phyloP scores from a whole-genome alignment of 176 grass and related monocot species.

The Bromus sterilis region DNA sequence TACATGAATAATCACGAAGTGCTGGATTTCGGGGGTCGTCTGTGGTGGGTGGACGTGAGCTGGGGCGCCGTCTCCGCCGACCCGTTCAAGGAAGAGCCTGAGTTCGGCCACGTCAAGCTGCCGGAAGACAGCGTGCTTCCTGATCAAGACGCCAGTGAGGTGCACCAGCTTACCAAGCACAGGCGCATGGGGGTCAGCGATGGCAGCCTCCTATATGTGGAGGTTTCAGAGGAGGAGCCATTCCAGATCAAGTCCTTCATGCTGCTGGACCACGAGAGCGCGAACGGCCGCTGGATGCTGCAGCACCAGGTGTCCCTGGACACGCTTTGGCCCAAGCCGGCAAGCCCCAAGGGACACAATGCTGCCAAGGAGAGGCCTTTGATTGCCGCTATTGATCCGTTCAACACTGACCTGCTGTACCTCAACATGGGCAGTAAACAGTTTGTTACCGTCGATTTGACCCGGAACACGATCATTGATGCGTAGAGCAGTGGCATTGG shows the following conservation, averaged over 20 bases:
- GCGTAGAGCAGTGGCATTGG: neutral
- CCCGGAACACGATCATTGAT: neutral
- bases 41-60: slow-evolving; percentile 3
- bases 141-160: neutral
- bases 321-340: neutral
- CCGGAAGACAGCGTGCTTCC: neutral
- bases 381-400: neutral
- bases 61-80: neutral
- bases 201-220: slow-evolving; percentile 11
- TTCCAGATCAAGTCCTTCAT: neutral
- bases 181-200: slow-evolving; percentile 10
- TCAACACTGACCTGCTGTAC: neutral
- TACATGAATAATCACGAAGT: neutral
- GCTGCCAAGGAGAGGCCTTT: neutral
- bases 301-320: neutral
- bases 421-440: neutral
- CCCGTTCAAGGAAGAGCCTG: neutral
- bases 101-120: neutral
- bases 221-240: slow-evolving; percentile 3
- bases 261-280: neutral
- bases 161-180: neutral
- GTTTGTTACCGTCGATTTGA: neutral
- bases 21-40: neutral
- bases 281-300: slow-evolving; percentile 1
- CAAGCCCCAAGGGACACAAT: neutral